Conservation (phyloP, 2,329 filamentous ascomycete species). For the Hymenoscyphus linearis region DNA sequence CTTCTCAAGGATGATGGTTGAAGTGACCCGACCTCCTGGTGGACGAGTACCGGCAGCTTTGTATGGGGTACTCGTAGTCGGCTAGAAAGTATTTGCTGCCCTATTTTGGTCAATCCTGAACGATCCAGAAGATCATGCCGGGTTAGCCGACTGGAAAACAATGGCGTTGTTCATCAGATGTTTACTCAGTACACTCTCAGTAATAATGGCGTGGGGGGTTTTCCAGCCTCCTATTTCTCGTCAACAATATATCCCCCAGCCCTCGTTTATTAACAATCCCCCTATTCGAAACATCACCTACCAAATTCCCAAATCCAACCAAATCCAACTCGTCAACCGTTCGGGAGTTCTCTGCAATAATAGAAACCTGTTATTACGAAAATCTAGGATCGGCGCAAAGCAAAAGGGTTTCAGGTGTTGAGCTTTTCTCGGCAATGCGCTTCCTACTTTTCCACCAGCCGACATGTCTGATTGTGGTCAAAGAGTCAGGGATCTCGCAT, state of each 20-base stretch:
- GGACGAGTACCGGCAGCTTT: neutral
- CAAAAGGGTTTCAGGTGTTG: conserved; percentile 1
- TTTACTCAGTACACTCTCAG: neutral
- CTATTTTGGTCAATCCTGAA: neutral
- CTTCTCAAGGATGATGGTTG: neutral
- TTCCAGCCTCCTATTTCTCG: neutral
- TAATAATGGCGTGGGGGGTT: too few species aligned
- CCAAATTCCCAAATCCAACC: neutral
- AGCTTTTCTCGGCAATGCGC: neutral
- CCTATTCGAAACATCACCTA: neutral
- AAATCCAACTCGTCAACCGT: neutral
- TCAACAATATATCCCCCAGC: neutral
- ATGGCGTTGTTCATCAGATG: neutral
- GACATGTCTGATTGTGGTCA: neutral
- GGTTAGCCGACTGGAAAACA: neutral
- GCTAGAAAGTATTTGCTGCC: too few species aligned
- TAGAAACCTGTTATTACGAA: neutral
- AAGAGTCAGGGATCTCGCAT: neutral
- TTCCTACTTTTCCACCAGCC: conserved; percentile 2
- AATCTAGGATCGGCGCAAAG: neutral
- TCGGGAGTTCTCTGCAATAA: neutral
- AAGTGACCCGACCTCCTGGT: neutral
- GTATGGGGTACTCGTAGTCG: too few species aligned
- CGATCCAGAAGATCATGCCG: neutral
- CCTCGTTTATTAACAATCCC: neutral